Base-by-base conservation (phyloP, 1,284 basidiomycete genomes). In the Naganishia liquefaciens region DNA sequence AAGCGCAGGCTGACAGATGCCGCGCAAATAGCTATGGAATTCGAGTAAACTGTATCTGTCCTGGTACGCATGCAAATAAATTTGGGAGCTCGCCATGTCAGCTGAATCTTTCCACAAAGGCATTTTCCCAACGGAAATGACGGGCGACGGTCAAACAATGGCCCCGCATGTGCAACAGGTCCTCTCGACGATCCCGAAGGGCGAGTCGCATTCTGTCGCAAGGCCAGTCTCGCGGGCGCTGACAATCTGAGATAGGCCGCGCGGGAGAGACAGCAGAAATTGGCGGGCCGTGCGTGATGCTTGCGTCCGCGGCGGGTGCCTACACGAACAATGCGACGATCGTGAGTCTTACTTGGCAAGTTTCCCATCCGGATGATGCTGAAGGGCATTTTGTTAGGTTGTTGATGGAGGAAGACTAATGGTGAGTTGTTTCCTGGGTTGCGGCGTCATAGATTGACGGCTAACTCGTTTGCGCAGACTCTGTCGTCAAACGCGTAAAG, bases 321-420 rank as follows among this genome's bases (percentile, higher is more conserved):
- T 79, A 74, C 68, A 75, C 75, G 68, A 72, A 76, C 68, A 75
- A 75, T 39, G 73, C 77, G 0, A 19, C 55, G 28, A 33, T 65
- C 30, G 63, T 65, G 3, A 54, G 63, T 44, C 1, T 9, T 50
- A 13, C 15, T 9, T 13, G 11, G 17, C 11, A 28, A 5, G 6
- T 5, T 28, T 19, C 27, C 25, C 13, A 2, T 21, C n/a, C 5
- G 28, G 39, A 28, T 28, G 28, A 9, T 49, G 11, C 30, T 33
- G 37, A 51, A 25, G 27, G 13, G 3, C 7, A 44, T 52, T 39
- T 4, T 17, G n/a, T 1, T 67, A 78, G 50, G 69, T 70, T 1
- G 72, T 79, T 27, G 77, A 78, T 60, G 78, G 78, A 5, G 78
- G 78, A 6, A 67, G 76, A 25, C 58, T 74, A 9, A 71, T 79